Conservation (phyloP, 2,329 filamentous ascomycete species). For the Penicillium sp. region DNA sequence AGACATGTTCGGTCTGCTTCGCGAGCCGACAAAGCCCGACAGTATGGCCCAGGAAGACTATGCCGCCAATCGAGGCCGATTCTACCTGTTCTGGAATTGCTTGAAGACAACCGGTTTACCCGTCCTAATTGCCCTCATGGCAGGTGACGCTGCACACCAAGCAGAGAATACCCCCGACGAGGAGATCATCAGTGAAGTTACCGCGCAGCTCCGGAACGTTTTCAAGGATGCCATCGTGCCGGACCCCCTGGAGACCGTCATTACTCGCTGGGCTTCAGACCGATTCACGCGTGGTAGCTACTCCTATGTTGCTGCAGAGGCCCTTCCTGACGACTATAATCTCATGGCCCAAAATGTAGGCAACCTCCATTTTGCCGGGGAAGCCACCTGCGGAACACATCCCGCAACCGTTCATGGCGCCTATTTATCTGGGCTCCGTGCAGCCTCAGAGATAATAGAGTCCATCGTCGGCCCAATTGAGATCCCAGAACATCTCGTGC, state of each 20-base stretch:
- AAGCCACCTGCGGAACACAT: constrained; percentile 92
- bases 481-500: constrained; percentile 69
- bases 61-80: constrained; percentile 71
- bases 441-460: constrained; percentile 79
- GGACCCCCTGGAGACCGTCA: constrained; percentile 74
- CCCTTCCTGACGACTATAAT: constrained; percentile 85
- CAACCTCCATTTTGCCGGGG: constrained; percentile 90
- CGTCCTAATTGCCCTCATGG: constrained; percentile 88
- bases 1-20: constrained; percentile 85
- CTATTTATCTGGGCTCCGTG: constrained; percentile 86
- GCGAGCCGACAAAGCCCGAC: constrained; percentile 63
- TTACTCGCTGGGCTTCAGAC: constrained; percentile 90
- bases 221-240: constrained; percentile 65
- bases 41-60: constrained; percentile 80
- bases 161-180: constrained; percentile 73
- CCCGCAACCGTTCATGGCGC: constrained; percentile 96
- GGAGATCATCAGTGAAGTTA: constrained; percentile 74
- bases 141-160: constrained; percentile 85
- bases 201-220: constrained; percentile 68
- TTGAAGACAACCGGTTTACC: constrained; percentile 83
- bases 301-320: constrained; percentile 81
- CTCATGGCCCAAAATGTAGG: constrained; percentile 78
- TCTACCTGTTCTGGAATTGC: constrained; percentile 98
- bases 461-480: constrained; percentile 75
- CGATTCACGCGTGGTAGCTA: constrained; percentile 91